Conservation (phyloP, 805 yeast genomes). For the Wickerhamomyces alni region DNA sequence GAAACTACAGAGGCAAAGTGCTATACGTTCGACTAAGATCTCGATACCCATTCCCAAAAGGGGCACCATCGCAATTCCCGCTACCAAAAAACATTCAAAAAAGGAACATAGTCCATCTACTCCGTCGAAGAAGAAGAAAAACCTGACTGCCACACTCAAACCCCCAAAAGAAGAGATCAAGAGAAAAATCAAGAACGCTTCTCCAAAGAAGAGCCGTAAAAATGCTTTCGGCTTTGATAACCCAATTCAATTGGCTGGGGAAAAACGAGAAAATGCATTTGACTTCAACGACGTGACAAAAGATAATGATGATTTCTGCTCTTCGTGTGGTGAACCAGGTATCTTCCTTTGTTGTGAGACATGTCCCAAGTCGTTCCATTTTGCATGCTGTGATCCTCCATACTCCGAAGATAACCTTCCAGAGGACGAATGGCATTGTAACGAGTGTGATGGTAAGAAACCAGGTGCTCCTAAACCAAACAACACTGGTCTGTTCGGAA, state of each 20-base stretch:
- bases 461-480: slow-evolving; percentile 28
- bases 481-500: slow-evolving; percentile 39
- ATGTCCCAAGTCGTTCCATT: slow-evolving; percentile 90
- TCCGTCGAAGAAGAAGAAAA: slow-evolving; percentile 5
- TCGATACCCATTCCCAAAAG: slow-evolving; percentile 3
- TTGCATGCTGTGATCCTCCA: slow-evolving; percentile 89
- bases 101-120: slow-evolving; percentile 1
- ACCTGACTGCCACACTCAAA: too few relatives aligned
- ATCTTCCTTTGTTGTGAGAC: slow-evolving; percentile 88
- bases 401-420: slow-evolving; percentile 68
- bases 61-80: too few relatives aligned
- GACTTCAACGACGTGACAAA: slow-evolving; percentile 27
- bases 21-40: slow-evolving; percentile 9
- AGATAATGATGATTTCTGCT: slow-evolving; percentile 81
- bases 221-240: slow-evolving; percentile 41
- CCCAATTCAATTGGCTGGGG: slow-evolving; percentile 24
- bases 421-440: slow-evolving; percentile 87
- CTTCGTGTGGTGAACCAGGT: slow-evolving; percentile 88
- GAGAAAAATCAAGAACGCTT: slow-evolving; percentile 22
- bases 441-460: slow-evolving; percentile 53
- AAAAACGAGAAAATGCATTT: slow-evolving; percentile 25
- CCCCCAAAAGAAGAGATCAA: slow-evolving; percentile 3
- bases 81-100: slow-evolving; percentile 8
- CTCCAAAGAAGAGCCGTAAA: slow-evolving; percentile 27
- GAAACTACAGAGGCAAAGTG: slow-evolving; percentile 15